These are phyloP conservation scores for Apiospora saccharicola DNA, from an alignment of 2,329 filamentous ascomycete genomes.

Conservation along the genomic window DNA sequence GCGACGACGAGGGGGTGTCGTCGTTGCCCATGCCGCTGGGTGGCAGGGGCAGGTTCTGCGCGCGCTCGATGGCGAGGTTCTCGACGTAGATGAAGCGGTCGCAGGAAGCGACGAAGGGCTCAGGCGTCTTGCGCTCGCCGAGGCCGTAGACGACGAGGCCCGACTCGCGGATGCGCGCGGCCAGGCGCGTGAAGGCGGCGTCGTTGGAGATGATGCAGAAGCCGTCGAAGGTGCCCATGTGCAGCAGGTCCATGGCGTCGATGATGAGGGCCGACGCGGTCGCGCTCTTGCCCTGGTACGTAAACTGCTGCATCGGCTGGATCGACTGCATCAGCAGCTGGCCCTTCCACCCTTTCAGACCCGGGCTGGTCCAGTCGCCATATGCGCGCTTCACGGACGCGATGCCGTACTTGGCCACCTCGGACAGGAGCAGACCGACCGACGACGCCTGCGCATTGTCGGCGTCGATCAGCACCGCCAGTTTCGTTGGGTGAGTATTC, in stretches of 20 bases:
- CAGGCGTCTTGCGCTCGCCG: constrained; percentile 20
- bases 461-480: constrained; percentile 20
- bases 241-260: constrained; percentile 23
- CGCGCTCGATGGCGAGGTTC: constrained; percentile 6
- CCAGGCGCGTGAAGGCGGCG: constrained; percentile 21
- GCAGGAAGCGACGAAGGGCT: constrained; percentile 20
- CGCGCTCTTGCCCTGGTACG: constrained; percentile 21
- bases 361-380: constrained; percentile 14
- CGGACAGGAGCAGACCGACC: constrained; percentile 6
- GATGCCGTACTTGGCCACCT: constrained; percentile 22
- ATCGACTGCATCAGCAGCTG: constrained; percentile 19
- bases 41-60: not conserved
- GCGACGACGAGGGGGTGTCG: not conserved
- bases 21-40: not conserved
- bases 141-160: constrained; percentile 7
- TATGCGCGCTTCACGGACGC: constrained; percentile 17
- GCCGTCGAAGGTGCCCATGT: constrained; percentile 14
- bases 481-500: constrained; percentile 1
- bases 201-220: constrained; percentile 23
- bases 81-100: constrained; percentile 22
- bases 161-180: constrained; percentile 17
- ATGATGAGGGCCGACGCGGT: constrained; percentile 20
- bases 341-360: constrained; percentile 22
- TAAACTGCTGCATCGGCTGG: constrained; percentile 19
- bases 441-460: constrained; percentile 20